Evolutionary conservation across 768 basidiomycete species (phyloP).

Genomic region (Mycena leptocephala): DNA sequence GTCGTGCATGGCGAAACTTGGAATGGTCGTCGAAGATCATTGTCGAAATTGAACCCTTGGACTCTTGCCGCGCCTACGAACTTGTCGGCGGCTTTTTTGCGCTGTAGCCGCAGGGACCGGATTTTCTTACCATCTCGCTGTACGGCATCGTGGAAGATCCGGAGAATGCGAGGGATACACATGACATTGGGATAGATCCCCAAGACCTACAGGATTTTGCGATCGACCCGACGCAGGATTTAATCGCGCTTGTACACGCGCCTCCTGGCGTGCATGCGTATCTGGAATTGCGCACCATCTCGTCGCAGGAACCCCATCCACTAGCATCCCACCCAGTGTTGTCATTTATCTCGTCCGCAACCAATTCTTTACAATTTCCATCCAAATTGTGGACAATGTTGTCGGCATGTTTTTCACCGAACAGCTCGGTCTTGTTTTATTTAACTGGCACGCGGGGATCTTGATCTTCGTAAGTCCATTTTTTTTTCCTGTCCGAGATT

Average conservation of each 20-base stretch:
- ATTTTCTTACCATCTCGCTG: neutral
- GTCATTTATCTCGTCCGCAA: too few relatives aligned
- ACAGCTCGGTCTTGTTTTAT: too few relatives aligned
- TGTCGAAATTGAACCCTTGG: neutral
- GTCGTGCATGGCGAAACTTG: too few relatives aligned
- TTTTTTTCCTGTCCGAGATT: too few relatives aligned
- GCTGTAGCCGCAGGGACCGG: neutral
- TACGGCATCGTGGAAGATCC: neutral
- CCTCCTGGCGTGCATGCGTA: neutral
- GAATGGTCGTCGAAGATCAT: too few relatives aligned
- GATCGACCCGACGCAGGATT: too few relatives aligned
- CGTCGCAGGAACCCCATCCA: neutral
- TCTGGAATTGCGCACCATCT: too few relatives aligned
- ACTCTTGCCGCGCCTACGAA: neutral
- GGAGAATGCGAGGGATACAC: neutral
- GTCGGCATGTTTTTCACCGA: too few relatives aligned
- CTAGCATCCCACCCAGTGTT: neutral
- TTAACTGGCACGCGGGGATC: too few relatives aligned
- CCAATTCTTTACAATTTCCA: too few relatives aligned
- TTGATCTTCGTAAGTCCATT: too few relatives aligned
- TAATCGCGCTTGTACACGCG: neutral
- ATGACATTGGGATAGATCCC: neutral
- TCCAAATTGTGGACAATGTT: too few relatives aligned
- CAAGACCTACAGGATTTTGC: neutral
- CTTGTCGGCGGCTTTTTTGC: slow-evolving; percentile 8